These are phyloP conservation scores for Starmerella khaoyaiensis DNA, from an alignment of 805 yeast genomes.

Conservation along the genomic window DNA sequence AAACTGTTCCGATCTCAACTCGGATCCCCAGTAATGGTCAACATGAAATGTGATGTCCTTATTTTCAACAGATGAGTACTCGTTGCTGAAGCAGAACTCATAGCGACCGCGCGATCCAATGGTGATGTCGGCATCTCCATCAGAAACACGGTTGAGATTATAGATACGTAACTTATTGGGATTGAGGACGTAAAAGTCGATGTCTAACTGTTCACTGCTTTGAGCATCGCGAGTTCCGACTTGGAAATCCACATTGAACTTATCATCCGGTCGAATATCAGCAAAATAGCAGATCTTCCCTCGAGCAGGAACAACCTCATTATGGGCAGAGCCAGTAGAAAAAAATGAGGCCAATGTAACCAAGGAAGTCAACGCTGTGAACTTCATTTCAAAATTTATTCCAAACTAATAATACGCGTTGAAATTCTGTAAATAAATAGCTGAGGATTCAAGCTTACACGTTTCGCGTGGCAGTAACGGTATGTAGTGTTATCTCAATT, in stretches of 20 bases:
- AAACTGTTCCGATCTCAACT: slow-evolving; percentile 62
- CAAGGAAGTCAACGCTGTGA: slow-evolving; percentile 5
- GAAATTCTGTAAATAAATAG: no score
- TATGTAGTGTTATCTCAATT: no score
- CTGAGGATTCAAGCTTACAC: no score
- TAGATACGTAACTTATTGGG: slow-evolving; percentile 39
- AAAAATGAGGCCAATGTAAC: slow-evolving; percentile 10
- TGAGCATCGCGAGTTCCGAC: slow-evolving; percentile 70
- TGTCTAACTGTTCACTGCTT: slow-evolving; percentile 28
- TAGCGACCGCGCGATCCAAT: slow-evolving; percentile 62
- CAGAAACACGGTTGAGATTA: slow-evolving; percentile 46
- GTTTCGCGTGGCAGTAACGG: no score
- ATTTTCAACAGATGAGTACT: slow-evolving; percentile 53
- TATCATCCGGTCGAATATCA: slow-evolving; percentile 67
- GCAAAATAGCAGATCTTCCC: slow-evolving; percentile 87
- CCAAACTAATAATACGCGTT: slow-evolving; percentile 3
- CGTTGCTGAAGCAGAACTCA: slow-evolving; percentile 86
- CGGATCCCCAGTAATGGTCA: slow-evolving; percentile 68
- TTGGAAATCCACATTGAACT: slow-evolving; percentile 77
- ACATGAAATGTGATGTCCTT: slow-evolving; percentile 92
- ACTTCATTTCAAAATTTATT: slow-evolving; percentile 8
- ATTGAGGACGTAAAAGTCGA: slow-evolving; percentile 49
- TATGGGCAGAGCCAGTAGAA: slow-evolving; percentile 43
- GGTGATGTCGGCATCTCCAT: slow-evolving; percentile 62
- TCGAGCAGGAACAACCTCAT: slow-evolving; percentile 66